These are phyloP conservation scores for Nakaseomyces nivariensis DNA, from an alignment of 1,139 yeast genomes.

Conservation along the genomic window DNA sequence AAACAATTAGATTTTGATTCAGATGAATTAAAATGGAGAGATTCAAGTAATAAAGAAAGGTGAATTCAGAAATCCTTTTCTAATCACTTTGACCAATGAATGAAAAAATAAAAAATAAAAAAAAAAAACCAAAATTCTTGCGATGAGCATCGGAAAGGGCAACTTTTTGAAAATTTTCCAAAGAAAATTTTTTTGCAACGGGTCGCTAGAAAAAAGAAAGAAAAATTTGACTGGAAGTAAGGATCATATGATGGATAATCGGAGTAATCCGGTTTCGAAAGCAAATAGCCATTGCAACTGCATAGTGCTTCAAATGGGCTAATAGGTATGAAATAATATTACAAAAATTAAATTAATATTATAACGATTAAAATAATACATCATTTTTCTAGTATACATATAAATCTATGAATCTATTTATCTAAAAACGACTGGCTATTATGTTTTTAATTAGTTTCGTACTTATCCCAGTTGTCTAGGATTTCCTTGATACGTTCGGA, in stretches of 20 bases:
- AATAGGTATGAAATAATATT: no score
- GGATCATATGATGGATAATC: no score
- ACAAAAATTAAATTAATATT: no score
- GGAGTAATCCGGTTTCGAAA: no score
- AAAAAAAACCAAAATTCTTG: background rate
- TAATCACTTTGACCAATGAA: background rate
- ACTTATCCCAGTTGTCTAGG: slow-evolving; percentile 90
- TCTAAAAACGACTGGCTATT: no score
- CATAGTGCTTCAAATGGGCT: no score
- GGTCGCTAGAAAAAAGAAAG: background rate
- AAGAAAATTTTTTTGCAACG: background rate
- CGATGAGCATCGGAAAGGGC: slow-evolving; percentile 1
- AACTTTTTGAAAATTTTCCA: background rate
- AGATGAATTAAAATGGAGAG: background rate
- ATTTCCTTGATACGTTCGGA: slow-evolving; percentile 85
- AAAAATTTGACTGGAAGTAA: background rate
- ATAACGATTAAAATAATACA: no score
- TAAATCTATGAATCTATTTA: no score
- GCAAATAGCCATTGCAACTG: no score
- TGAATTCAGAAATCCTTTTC: background rate
- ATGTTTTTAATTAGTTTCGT: slow-evolving; percentile 27
- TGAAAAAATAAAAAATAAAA: no score
- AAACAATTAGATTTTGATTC: background rate
- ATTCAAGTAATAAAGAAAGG: no score
- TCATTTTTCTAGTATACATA: no score